phyloP scores from a whole-genome alignment of 805 yeast species.

The Saturnispora quitensis region DNA sequence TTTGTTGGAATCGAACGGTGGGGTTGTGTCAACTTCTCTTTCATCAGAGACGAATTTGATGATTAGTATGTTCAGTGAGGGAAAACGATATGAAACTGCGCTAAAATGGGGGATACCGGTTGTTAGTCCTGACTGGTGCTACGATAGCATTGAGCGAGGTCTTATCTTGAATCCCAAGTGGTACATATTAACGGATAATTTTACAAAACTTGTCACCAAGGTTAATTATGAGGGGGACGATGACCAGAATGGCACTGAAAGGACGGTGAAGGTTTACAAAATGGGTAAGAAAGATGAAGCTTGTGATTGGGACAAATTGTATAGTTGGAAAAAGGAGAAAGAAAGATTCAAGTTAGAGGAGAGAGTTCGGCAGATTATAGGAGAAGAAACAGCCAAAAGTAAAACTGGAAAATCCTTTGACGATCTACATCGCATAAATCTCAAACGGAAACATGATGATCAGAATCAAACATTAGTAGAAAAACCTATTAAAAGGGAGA shows the following conservation, averaged over 20 bases:
- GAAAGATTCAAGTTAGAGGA: slow-evolving; percentile 6
- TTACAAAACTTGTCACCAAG: slow-evolving; percentile 33
- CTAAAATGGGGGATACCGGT: slow-evolving; percentile 45
- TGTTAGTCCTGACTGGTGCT: slow-evolving; percentile 46
- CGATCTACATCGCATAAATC: background rate
- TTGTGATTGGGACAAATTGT: slow-evolving; percentile 12
- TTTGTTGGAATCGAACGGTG: slow-evolving; percentile 37
- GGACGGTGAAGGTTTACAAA: slow-evolving; percentile 10
- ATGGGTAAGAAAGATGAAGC: slow-evolving; percentile 13
- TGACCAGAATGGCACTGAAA: slow-evolving; percentile 6
- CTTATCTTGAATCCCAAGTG: slow-evolving; percentile 32
- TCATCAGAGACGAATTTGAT: slow-evolving; percentile 36
- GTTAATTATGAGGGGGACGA: slow-evolving; percentile 14
- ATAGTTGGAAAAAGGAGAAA: slow-evolving; percentile 12
- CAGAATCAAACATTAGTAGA: background rate
- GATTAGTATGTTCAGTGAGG: slow-evolving; percentile 42
- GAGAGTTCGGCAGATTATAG: slow-evolving; percentile 3
- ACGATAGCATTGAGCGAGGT: slow-evolving; percentile 37
- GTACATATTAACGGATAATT: slow-evolving; percentile 27
- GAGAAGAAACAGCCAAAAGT: background rate
- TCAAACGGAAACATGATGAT: background rate
- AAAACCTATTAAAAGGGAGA: background rate
- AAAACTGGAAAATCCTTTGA: background rate
- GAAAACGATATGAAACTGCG: slow-evolving; percentile 45
- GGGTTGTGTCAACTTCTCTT: slow-evolving; percentile 40